phyloP scores from a whole-genome alignment of 208 protist species.

The Crithidia thermophila region DNA sequence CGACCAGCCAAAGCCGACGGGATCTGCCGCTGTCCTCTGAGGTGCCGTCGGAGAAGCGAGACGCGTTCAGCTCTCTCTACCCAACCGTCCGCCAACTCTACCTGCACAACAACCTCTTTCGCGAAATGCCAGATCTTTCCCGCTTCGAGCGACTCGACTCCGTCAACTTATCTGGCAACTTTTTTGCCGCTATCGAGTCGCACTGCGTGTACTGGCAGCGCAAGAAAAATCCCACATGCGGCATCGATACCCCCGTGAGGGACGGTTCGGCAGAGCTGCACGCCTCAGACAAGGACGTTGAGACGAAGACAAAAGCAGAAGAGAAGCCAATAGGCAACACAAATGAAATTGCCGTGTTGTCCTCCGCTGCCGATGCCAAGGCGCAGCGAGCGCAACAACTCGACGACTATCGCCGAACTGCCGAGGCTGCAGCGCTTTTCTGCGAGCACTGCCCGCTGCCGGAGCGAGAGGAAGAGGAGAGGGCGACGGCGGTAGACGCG shows the following conservation, averaged over 20 bases:
- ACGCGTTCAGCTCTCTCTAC: slow-evolving; percentile 85
- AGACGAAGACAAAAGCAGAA: background rate
- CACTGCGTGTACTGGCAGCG: slow-evolving; percentile 55
- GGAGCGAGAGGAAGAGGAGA: slow-evolving; percentile 27
- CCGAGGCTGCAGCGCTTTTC: slow-evolving; percentile 33
- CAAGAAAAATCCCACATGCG: too few relatives aligned
- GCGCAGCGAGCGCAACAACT: slow-evolving; percentile 31
- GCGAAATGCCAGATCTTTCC: slow-evolving; percentile 85
- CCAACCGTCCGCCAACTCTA: slow-evolving; percentile 91
- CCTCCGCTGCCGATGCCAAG: slow-evolving; percentile 18
- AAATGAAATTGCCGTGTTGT: slow-evolving; percentile 2
- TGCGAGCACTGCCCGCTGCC: slow-evolving; percentile 47
- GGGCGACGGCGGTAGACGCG: background rate
- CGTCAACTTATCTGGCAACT: slow-evolving; percentile 93
- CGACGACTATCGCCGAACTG: slow-evolving; percentile 30
- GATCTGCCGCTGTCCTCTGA: slow-evolving; percentile 15
- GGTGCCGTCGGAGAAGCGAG: slow-evolving; percentile 35
- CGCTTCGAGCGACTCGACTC: slow-evolving; percentile 83
- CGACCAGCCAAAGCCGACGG: background rate
- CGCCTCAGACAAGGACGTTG: background rate
- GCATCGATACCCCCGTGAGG: too few relatives aligned
- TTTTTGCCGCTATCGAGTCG: slow-evolving; percentile 63
- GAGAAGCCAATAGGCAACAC: background rate
- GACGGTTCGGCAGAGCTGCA: slow-evolving; percentile 11
- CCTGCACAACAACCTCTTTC: slow-evolving; percentile 93